These are phyloP conservation scores for Beauveria sp. DNA, from an alignment of 2,329 filamentous ascomycete genomes.

Conservation along the genomic window DNA sequence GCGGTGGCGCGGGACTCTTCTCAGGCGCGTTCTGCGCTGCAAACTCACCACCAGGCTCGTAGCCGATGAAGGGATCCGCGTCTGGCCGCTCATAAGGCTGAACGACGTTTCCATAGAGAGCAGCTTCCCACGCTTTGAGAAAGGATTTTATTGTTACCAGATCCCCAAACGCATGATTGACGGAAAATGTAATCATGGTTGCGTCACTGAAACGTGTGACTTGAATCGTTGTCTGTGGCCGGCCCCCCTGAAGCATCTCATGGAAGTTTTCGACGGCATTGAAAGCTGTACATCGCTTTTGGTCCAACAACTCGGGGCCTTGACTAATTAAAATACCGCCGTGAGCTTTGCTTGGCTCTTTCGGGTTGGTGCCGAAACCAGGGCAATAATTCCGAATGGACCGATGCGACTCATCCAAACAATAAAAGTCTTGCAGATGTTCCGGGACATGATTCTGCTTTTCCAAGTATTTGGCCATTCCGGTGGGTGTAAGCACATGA, in stretches of 20 bases:
- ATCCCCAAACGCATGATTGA: conserved; percentile 1
- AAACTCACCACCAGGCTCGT: background rate
- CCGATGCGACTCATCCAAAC: background rate
- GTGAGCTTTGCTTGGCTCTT: background rate
- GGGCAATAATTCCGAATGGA: background rate
- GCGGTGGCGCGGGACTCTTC: background rate
- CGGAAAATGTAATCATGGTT: background rate
- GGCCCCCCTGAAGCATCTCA: background rate
- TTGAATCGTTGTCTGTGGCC: background rate
- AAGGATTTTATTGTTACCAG: background rate
- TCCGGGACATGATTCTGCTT: background rate
- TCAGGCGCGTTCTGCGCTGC: background rate
- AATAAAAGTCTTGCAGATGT: background rate
- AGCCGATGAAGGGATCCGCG: background rate
- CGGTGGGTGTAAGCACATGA: background rate
- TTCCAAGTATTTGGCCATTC: background rate
- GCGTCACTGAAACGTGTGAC: background rate
- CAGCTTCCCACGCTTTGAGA: background rate
- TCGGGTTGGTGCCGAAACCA: background rate
- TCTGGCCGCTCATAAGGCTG: background rate
- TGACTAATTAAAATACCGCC: background rate
- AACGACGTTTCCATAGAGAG: background rate
- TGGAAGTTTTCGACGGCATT: background rate
- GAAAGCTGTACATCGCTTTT: background rate
- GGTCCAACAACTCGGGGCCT: background rate